Base-by-base conservation (phyloP, 1,284 basidiomycete genomes). In the Pseudozyma sp. region DNA sequence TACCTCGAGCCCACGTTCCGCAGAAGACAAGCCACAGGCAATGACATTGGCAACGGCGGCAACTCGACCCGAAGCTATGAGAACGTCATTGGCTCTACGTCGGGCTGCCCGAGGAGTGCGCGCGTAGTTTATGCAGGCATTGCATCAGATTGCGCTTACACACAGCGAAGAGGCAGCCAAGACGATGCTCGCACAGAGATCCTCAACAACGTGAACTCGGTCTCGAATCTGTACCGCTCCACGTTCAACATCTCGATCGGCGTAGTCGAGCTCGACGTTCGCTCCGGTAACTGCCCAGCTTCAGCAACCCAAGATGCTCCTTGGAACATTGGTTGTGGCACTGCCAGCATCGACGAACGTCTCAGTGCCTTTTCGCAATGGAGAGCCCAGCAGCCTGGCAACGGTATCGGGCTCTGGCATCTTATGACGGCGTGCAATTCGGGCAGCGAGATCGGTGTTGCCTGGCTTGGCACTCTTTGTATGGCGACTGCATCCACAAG, bases 161-260 rank as follows among this genome's bases (percentile, higher is more conserved):
- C 81, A 3, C 58, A 70, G 36, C 67, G 67, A 19, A 47, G 70
- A 52, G 63, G 66, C 45, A 70, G 55, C 36, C 59, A 71, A 51
- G 67, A 71, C 12, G 60, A 59, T 21, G 92, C 93, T 1, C 90
- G 75, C 34, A 70, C 91, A 13, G 90, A 92, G 79, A 93, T 95
- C 58, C 86, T 95, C 62, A 92, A 87, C 67, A 89, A 91, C 79
- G 92, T 86, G 66, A 93, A 93, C 85, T 89, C 89, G 25, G 92
- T 92, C 51, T 92, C 91, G 59, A 88, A 90, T 1, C 86, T 95
- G 38, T 96, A 94, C 87, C 72, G 83, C 85, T 82, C 87, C 7
- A 93, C 92, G 0, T 95, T 95, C 87, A 94, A 94, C 79, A 88
- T 95, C 78, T 92, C 91, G 65, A 88, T 97, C 36, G 93, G 93